Percentiles rank a stretch among this genome's conserved stretches.
These are phyloP conservation scores for Trematosphaeria pertusa DNA, from an alignment of 2,329 filamentous ascomycete genomes.

Conservation along the genomic window DNA sequence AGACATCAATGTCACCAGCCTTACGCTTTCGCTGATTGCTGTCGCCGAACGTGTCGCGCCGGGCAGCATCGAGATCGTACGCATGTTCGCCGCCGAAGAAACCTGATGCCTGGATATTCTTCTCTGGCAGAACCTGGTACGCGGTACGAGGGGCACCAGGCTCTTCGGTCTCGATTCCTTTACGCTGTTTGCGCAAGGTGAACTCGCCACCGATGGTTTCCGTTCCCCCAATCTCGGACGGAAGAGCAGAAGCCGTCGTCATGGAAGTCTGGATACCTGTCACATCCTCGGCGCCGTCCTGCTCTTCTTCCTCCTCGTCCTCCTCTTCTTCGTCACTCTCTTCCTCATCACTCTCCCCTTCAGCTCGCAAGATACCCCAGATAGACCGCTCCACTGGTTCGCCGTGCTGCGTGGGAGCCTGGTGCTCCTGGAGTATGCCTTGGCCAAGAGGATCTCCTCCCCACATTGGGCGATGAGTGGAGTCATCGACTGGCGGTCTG, in stretches of 20 bases:
- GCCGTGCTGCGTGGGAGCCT: constrained; percentile 60
- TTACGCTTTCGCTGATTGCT: constrained; percentile 81
- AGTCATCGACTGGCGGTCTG: constrained; percentile 93
- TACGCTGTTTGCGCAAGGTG: constrained; percentile 83
- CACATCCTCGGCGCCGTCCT: constrained; percentile 59
- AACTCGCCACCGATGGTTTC: constrained; percentile 86
- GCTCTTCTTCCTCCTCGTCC: constrained; percentile 69
- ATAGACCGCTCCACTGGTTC: constrained; percentile 86
- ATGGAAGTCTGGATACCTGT: constrained; percentile 74
- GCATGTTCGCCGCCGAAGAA: constrained; percentile 96
- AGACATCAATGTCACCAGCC: constrained; percentile 92
- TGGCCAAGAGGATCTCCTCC: constrained; percentile 95
- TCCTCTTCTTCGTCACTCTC: constrained; percentile 75
- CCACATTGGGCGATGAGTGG: constrained; percentile 81
- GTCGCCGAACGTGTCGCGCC: constrained; percentile 73
- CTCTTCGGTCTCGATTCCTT: constrained; percentile 87
- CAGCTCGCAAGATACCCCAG: constrained; percentile 90
- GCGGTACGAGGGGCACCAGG: constrained; percentile 73
- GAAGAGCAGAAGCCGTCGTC: constrained; percentile 78
- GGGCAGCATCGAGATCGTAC: constrained; percentile 78
- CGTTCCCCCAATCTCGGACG: constrained; percentile 77
- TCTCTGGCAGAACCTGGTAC: constrained; percentile 89
- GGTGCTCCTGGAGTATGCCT: constrained; percentile 65
- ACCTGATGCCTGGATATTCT: constrained; percentile 81
- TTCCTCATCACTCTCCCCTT: constrained; percentile 73